phyloP scores from a whole-genome alignment of 2,329 filamentous ascomycete species.

The Basipetospora chlamydospora region DNA sequence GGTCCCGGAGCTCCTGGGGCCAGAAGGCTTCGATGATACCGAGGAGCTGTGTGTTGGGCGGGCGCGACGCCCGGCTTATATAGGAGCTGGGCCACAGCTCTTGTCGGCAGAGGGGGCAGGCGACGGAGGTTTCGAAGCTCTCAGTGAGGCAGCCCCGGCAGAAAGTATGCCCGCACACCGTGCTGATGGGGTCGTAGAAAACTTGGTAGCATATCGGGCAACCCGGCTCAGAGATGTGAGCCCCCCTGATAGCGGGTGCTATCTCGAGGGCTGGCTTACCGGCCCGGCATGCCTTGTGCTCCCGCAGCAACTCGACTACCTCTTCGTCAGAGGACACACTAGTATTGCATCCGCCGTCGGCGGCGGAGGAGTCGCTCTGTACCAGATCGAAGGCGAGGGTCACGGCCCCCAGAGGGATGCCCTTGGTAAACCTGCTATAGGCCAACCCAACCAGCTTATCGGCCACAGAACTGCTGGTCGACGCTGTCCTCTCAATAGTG shows the following conservation, averaged over 20 bases:
- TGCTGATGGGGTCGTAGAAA: constrained; percentile 71
- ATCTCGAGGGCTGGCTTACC: constrained; percentile 14
- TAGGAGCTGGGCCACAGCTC: constrained; percentile 36
- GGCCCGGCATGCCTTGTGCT: not conserved
- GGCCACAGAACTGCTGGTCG: too few relatives aligned
- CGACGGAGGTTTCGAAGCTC: constrained; percentile 59
- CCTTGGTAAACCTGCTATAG: not conserved
- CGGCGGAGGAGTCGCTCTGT: constrained; percentile 1
- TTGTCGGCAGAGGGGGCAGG: constrained; percentile 71
- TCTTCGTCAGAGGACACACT: not conserved
- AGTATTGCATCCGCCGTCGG: not conserved
- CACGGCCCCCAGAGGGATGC: not conserved
- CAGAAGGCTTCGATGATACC: constrained; percentile 55
- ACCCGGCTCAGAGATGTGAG: constrained; percentile 67
- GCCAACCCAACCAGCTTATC: too few relatives aligned
- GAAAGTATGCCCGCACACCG: constrained; percentile 77
- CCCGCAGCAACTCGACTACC: not conserved
- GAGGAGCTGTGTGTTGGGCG: constrained; percentile 48
- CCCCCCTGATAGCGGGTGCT: constrained; percentile 15
- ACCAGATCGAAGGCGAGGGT: constrained; percentile 2
- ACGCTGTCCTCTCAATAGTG: constrained; percentile 28
- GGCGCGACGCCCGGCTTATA: constrained; percentile 23
- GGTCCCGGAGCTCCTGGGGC: constrained; percentile 45
- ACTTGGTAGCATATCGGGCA: constrained; percentile 80
- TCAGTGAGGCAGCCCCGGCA: constrained; percentile 67